Evolutionary conservation across 768 basidiomycete species (phyloP), one percentile per base, ranked within the genome.

Genomic region (Astraeus odoratus): DNA sequence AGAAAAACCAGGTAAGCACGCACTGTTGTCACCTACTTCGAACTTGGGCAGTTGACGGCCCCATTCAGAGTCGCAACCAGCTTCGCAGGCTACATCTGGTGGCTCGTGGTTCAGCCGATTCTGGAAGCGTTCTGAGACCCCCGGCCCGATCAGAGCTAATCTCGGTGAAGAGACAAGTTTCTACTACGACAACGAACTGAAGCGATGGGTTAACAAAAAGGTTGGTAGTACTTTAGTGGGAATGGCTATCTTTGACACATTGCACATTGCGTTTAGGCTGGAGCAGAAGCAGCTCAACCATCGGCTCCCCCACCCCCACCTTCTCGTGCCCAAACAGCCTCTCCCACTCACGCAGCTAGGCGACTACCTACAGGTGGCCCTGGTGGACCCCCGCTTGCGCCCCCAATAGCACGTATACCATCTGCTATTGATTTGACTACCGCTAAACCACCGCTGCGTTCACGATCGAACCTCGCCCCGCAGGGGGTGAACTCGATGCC

Each of bases 191-290:
- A 83, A 86, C 56, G 92, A 96, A n/a, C 75, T 84, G 48, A 93
- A 94, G 62, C 79, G 86, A 50, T 99, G 96, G 96, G 83, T 99
- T 22, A 93, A 96, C 63, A 94, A 86, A 66, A 92, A 86, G 70
- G 92, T 90, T 49, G 61, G 66, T 51, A 5, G 8, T 4, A 12
- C 18, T 41, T 46, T 22, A n/a, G n/a, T 20, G 22, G 42, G 47
- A 23, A 40, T 36, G 16, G 8, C 37, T 31, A 19, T 27, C 25
- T 19, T 4, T 34, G 30, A 6, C 31, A 23, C 16, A 13, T 51
- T 40, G 18, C 47, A 53, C 1, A 15, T 44, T 25, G n/a, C n/a
- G 18, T 35, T 35, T 36, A 90, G 87, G 76, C 66, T 49, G 79
- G 77, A 30, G 59, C 66, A 13, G 80, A 77, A 49, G 55, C 68